phyloP scores from a whole-genome alignment of 176 grass and related monocot genomes.

The Musa troglodytarum region DNA sequence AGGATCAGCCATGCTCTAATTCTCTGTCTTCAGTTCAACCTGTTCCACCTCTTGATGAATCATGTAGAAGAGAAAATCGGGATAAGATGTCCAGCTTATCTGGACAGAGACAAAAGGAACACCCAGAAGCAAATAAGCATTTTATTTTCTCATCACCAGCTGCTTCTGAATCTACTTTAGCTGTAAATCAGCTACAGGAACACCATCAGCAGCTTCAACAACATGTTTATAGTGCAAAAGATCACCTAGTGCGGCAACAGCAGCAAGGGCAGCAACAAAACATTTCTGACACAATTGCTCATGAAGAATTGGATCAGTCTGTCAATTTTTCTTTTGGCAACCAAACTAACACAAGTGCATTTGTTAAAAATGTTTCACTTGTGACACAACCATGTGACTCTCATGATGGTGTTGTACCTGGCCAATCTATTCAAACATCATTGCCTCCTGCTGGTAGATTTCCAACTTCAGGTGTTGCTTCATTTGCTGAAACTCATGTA shows the following conservation, averaged over 20 bases:
- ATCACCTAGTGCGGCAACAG: constrained; percentile 1
- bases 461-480: constrained; percentile 1
- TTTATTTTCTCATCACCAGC: background rate
- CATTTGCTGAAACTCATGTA: background rate
- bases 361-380: constrained; percentile 7
- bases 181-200: background rate
- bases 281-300: background rate
- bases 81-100: constrained; percentile 3
- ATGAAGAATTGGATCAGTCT: constrained; percentile 7
- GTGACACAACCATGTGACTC: background rate
- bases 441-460: background rate
- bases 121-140: background rate
- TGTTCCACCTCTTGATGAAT: background rate
- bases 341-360: constrained; percentile 6
- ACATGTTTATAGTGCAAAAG: background rate
- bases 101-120: constrained; percentile 8
- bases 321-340: background rate
- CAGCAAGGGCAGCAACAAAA: background rate
- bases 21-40: background rate
- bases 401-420: background rate
- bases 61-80: constrained; percentile 16
- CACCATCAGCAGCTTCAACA: constrained; percentile 7
- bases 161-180: constrained; percentile 5
- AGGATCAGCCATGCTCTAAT: background rate
- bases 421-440: background rate